Evolutionary conservation across 2,329 filamentous ascomycete genomes (phyloP).

Genomic region (Aspergillus neoniger): DNA sequence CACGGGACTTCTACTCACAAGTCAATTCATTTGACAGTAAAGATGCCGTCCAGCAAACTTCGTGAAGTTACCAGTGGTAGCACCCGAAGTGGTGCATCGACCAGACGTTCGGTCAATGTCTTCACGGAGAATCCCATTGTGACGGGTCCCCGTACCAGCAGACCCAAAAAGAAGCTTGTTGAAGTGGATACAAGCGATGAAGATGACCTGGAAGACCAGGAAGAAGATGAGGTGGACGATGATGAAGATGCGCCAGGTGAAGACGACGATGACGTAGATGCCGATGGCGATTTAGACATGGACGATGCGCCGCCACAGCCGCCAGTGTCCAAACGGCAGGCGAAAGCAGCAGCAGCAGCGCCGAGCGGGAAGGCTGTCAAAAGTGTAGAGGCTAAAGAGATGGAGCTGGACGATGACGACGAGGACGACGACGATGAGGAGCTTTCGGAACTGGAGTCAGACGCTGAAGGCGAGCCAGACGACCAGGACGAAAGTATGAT

Average conservation of each 20-base stretch:
- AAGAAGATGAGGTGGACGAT: constrained; percentile 40
- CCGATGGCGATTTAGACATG: constrained; percentile 46
- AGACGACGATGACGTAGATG: constrained; percentile 35
- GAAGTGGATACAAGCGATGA: constrained; percentile 52
- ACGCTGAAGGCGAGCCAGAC: constrained; percentile 51
- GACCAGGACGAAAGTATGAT: constrained; percentile 52
- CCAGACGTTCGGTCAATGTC: constrained; percentile 43
- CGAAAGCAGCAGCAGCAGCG: constrained; percentile 38
- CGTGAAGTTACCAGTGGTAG: constrained; percentile 48
- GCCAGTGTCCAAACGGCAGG: constrained; percentile 38
- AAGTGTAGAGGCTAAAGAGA: constrained; percentile 51
- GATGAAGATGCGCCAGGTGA: constrained; percentile 37
- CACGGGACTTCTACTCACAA: constrained; percentile 37
- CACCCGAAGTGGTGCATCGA: constrained; percentile 28
- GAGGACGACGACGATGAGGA: constrained; percentile 41
- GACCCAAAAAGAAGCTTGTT: constrained; percentile 47
- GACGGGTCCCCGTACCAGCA: constrained; percentile 48
- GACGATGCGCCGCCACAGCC: constrained; percentile 47
- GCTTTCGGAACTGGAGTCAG: constrained; percentile 49
- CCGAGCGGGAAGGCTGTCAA: constrained; percentile 38
- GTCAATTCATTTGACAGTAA: constrained; percentile 51
- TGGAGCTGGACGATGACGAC: constrained; percentile 40
- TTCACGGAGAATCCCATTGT: constrained; percentile 50
- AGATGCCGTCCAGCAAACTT: constrained; percentile 53
- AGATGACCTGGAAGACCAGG: constrained; percentile 50